Base-by-base conservation (phyloP, 2,329 filamentous ascomycete genomes). In the Tolypocladium endophyticum region DNA sequence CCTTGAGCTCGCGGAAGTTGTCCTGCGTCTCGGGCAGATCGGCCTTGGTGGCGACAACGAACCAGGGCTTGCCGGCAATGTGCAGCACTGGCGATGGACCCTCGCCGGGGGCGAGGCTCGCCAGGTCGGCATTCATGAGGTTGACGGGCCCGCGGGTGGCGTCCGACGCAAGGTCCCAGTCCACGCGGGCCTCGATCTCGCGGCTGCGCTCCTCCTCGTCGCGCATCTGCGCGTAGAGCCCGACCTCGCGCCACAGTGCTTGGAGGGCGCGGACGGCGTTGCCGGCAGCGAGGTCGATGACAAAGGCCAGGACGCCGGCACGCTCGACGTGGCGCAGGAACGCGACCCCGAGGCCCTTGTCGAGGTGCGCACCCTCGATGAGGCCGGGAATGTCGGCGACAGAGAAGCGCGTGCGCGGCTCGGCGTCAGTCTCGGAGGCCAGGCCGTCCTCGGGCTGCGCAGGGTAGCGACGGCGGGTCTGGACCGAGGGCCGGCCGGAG, bases 301-400 rank as follows among this genome's bases (percentile, higher is more conserved):
- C 93, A 69, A 99, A 99, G 1, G 92, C 92, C 25, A 99, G 84
- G 56, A 97, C 90, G 52, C 90, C 87, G 16, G 94, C 94, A 53
- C 94, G 88, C 76, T 99, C 94, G 56, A 99, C 90, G 72, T 99
- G 94, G 18, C 94, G 87, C 20, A 99, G 77, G 72, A 99, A 99
- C 52, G 89, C 91, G 52, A 97, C 86, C 0, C 94, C 94, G 0
- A 99, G 82, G 0, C 94, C 94, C 64, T 87, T 88, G 74, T 99
- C 92, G 11, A 96, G 81, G 74, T 97, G 93, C 0, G 94, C 94
- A 64, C 90, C 92, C 72, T 95, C 87, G 55, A 99, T 91, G 61
- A 99, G 78, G 1, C 94, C 94, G 1, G 94, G 94, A 60, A 99
- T 97, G 71, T 99, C 94, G 20, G 94, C 94, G 61, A 99, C 88